These are phyloP conservation scores for Camptophora hylomeconis DNA, from an alignment of 2,329 filamentous ascomycete genomes.

Conservation along the genomic window DNA sequence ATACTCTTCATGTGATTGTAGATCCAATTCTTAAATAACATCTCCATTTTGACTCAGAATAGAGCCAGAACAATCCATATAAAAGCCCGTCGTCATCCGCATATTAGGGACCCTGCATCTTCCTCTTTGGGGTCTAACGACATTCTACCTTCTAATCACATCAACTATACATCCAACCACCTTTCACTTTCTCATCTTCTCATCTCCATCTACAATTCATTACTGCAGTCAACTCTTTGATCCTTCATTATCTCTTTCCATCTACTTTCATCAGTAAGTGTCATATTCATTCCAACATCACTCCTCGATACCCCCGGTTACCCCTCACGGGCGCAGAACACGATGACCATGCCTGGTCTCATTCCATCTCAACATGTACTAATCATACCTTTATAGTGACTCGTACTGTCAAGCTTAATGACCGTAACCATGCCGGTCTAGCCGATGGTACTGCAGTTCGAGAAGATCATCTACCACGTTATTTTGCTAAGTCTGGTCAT, in stretches of 20 bases:
- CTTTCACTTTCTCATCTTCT: conserved; percentile 9
- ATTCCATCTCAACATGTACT: not conserved
- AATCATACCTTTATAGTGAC: conserved; percentile 58
- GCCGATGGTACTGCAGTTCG: conserved; percentile 59
- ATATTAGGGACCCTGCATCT: too few species aligned
- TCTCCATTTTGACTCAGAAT: too few species aligned
- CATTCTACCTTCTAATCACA: too few species aligned
- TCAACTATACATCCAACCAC: conserved; percentile 11
- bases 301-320: too few species aligned
- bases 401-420: conserved; percentile 90
- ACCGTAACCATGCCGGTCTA: conserved; percentile 74
- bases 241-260: conserved; percentile 4
- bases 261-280: conserved; percentile 12
- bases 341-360: not conserved
- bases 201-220: conserved; percentile 9
- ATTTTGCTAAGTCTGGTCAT: conserved; percentile 80
- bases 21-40: too few species aligned
- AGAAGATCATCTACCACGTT: conserved; percentile 70
- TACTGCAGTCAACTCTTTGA: conserved; percentile 4
- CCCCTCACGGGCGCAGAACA: conserved; percentile 1
- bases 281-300: too few species aligned
- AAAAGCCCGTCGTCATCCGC: too few species aligned
- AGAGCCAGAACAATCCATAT: too few species aligned
- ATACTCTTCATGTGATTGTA: too few species aligned
- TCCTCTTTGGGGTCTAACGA: too few species aligned